Conservation (phyloP, 176 grass and related monocot species). For the Microstegium vimineum region DNA sequence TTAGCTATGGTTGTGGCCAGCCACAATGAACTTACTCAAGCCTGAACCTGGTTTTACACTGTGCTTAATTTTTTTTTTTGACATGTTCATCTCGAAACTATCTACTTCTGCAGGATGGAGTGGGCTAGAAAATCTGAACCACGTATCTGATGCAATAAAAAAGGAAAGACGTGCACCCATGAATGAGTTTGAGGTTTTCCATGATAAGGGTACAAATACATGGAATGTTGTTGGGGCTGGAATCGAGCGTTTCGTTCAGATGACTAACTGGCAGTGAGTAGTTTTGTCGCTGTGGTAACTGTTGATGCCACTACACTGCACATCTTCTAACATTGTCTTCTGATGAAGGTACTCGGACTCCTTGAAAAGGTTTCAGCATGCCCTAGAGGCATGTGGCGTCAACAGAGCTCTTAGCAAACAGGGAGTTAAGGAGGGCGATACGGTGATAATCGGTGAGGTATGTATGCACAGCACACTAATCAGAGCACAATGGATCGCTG, state of each 20-base stretch:
- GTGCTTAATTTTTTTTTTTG: background rate
- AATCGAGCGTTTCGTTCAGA: slow-evolving; percentile 93
- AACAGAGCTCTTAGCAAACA: slow-evolving; percentile 70
- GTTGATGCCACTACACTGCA: background rate
- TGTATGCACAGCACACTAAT: too few relatives aligned
- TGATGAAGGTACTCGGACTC: slow-evolving; percentile 80
- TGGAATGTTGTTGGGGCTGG: slow-evolving; percentile 86
- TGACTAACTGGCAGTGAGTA: slow-evolving; percentile 96
- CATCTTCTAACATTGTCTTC: background rate
- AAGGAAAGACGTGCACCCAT: slow-evolving; percentile 69
- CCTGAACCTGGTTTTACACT: background rate
- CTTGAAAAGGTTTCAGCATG: slow-evolving; percentile 79
- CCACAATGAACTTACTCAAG: background rate
- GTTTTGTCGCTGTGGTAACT: background rate
- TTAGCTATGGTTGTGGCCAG: background rate
- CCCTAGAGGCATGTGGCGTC: slow-evolving; percentile 84
- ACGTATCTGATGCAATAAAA: slow-evolving; percentile 85
- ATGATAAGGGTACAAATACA: slow-evolving; percentile 62
- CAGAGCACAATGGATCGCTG: background rate
- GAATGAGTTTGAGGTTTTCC: slow-evolving; percentile 90
- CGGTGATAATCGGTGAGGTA: slow-evolving; percentile 81
- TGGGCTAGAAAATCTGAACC: slow-evolving; percentile 68
- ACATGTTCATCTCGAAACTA: slow-evolving; percentile 18
- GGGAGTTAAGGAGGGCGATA: slow-evolving; percentile 93
- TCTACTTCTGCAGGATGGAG: slow-evolving; percentile 59